phyloP scores from a whole-genome alignment of 2,329 filamentous ascomycete species.

The Claviceps spartinae region DNA sequence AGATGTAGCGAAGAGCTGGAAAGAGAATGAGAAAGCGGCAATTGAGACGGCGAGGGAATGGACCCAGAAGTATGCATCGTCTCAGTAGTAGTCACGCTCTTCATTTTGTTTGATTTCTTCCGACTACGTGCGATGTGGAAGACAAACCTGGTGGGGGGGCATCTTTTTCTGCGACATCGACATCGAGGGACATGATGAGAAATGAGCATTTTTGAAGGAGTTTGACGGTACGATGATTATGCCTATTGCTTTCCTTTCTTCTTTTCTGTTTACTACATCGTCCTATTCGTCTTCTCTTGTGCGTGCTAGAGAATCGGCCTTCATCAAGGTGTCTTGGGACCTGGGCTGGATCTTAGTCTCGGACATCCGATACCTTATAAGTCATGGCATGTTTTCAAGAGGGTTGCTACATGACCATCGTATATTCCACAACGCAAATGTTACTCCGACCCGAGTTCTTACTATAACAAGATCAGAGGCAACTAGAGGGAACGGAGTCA shows the following conservation, averaged over 20 bases:
- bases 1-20: conserved; percentile 95
- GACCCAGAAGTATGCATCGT: conserved; percentile 69
- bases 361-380: background rate
- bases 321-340: background rate
- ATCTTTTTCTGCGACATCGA: conserved; percentile 5
- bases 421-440: no score
- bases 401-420: background rate
- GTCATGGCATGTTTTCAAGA: background rate
- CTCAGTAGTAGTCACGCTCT: conserved; percentile 14
- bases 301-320: background rate
- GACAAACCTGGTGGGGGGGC: background rate
- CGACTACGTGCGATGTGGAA: background rate
- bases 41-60: conserved; percentile 88
- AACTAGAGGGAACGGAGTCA: background rate
- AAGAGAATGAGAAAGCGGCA: conserved; percentile 84
- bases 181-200: conserved; percentile 5
- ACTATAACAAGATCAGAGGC: background rate
- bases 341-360: conserved; percentile 5
- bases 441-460: background rate
- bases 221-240: conserved; percentile 8
- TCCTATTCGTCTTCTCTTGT: background rate
- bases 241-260: background rate
- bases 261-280: background rate
- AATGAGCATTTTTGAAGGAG: conserved; percentile 13
- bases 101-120: background rate